phyloP scores from a whole-genome alignment of 2,329 filamentous ascomycete species.

The Colletotrichum sp. region DNA sequence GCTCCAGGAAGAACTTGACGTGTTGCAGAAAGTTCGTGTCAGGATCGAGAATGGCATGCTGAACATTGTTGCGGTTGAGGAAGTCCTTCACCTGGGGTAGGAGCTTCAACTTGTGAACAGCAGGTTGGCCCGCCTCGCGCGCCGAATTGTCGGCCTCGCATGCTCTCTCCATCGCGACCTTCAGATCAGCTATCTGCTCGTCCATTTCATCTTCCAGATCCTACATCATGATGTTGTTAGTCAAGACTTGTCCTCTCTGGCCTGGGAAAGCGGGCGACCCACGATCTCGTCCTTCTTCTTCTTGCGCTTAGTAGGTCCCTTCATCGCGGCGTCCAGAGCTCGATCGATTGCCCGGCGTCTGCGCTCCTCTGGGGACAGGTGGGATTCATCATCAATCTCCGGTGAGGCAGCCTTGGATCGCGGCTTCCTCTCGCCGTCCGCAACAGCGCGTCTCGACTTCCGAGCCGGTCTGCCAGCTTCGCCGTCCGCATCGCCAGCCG shows the following conservation, averaged over 20 bases:
- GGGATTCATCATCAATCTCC: constrained; percentile 75
- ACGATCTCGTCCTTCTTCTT: constrained; percentile 89
- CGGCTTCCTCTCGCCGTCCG: constrained; percentile 52
- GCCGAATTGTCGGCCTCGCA: constrained; percentile 86
- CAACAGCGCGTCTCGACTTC: constrained; percentile 48
- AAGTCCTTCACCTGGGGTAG: constrained; percentile 88
- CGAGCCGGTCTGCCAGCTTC: constrained; percentile 46
- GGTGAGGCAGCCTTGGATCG: constrained; percentile 49
- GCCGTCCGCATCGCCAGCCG: constrained; percentile 46
- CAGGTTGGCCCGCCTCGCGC: constrained; percentile 79
- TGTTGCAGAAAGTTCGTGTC: constrained; percentile 95
- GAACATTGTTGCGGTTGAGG: constrained; percentile 87
- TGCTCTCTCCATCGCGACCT: constrained; percentile 87
- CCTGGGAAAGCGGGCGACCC: constrained; percentile 36
- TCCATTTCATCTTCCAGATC: constrained; percentile 92
- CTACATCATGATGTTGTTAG: constrained; percentile 47
- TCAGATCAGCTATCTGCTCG: constrained; percentile 86
- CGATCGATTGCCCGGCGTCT: constrained; percentile 83
- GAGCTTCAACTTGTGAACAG: constrained; percentile 91
- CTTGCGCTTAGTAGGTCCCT: constrained; percentile 76
- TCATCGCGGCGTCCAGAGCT: constrained; percentile 87
- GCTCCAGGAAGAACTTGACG: constrained; percentile 96
- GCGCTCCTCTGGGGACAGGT: constrained; percentile 83
- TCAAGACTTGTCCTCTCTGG: neutral
- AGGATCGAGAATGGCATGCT: constrained; percentile 85